Base-by-base conservation (phyloP, 768 basidiomycete genomes). In the Serendipita sp. region DNA sequence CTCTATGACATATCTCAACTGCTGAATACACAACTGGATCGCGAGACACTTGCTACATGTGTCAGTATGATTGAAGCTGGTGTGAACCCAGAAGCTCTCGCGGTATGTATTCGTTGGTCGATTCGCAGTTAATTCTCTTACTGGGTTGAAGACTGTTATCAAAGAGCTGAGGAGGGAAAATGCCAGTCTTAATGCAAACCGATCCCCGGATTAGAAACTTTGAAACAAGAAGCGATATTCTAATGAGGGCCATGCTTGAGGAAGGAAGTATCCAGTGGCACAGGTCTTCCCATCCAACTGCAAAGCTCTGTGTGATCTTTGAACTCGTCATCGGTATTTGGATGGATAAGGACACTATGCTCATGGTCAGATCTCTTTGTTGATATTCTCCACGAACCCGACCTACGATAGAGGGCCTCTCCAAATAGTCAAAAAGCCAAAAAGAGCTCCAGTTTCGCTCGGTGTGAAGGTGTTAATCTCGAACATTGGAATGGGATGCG, bases 51-150 rank as follows among this genome's bases (percentile, higher is more conserved):
- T n/a, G 90, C 87, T 40, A 92, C 88, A 29, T 95, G 92, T 72
- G 84, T 95, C 27, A 81, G 85, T 44, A 85, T 95, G 86, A 91
- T 95, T 69, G 92, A 95, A 75, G 85, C 83, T 66, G 92, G 92
- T 16, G 88, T 88, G 53, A 95, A 94, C 72, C 90, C 92, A 10
- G 91, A 94, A 70, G 91, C 91, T 0, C 78, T 95, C 52, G 92
- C 91, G 69, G 92, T 94, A 71, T 63, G 84, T 75, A 67, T 60
- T 62, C 31, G 44, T 52, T 31, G 18, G 37, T 36, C 44, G 60
- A 15, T 23, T 44, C 65, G 16, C 43, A 27, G 37, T 66, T 40
- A 1, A 40, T 13, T 13, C 5, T 63, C 55, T 66, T 33, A 53
- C 44, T 55, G 5, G 40, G 40, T 5, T 40, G 1, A 66, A 93